A percentile compares a stretch with the other conserved stretches of the same genome.
phyloP scores from a whole-genome alignment of 257 asterid species.

The Salvia hispanica region DNA sequence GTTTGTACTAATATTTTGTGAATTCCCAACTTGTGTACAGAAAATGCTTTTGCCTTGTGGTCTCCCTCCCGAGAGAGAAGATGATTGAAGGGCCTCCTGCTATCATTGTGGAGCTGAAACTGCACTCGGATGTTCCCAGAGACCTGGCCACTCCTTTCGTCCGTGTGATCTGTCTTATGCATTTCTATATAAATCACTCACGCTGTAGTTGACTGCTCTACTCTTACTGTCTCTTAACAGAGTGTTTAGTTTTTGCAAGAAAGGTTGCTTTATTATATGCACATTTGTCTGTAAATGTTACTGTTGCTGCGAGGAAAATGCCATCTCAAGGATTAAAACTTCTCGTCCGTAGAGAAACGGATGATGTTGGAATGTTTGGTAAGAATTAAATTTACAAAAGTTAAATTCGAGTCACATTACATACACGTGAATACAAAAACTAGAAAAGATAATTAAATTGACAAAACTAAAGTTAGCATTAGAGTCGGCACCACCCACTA shows the following conservation, averaged over 20 bases:
- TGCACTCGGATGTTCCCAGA: not conserved
- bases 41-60: conserved; percentile 97
- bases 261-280: not conserved
- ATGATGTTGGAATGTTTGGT: too few relatives aligned
- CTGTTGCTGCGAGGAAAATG: too few relatives aligned
- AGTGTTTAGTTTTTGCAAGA: conserved; percentile 1
- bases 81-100: conserved; percentile 45
- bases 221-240: conserved; percentile 2
- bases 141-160: not conserved
- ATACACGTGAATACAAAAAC: not conserved
- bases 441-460: not conserved
- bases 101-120: conserved; percentile 1
- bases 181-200: conserved; percentile 6
- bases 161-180: not conserved
- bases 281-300: too few relatives aligned
- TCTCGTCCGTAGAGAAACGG: not conserved
- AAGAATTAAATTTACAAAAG: too few relatives aligned
- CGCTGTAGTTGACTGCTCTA: not conserved
- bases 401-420: too few relatives aligned
- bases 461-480: not conserved
- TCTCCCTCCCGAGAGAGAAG: conserved; percentile 94
- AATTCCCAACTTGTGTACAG: conserved; percentile 44
- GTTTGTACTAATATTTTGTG: conserved; percentile 6
- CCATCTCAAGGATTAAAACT: too few relatives aligned
- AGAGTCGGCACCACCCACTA: not conserved